Base-by-base conservation (phyloP, 345 rosid genomes). In the Crucihimalaya himalaica region DNA sequence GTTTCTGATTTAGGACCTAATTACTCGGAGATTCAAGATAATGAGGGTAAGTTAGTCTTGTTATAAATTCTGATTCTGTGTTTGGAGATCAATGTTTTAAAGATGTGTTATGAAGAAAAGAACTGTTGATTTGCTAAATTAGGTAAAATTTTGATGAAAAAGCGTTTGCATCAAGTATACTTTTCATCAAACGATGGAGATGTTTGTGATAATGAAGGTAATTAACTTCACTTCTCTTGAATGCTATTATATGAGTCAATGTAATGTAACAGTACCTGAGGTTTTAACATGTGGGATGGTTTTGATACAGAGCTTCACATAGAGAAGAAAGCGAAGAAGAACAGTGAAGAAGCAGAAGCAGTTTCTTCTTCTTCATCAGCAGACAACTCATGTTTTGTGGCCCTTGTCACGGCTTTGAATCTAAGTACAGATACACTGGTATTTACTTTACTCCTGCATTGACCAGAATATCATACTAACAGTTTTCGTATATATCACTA, bases 361-460 rank as follows among this genome's bases (percentile, higher is more conserved):
- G 19, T 2, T 57, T 70, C 37, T 11, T 48, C 54, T 42, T 40
- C 51, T 63, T 46, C 66, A 15, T 63, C 37, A 31, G 16, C 61
- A 25, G 37, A 54, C 14, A 35, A 39, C 14, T 68, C 63, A 1
- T 23, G 53, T 42, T 68, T 68, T 42, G 63, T 54, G 20, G 42
- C 54, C 4, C 11, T 13, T 52, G 52, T 68, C 51, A 68, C 72
- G 0, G n/a, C 51, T 68, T 25, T 23, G 1, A 40, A 13, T 35
- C 72, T 68, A n/a, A 11, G 28, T 18, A 25, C 25, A 23, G 72
- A 68, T 53, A 68, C 25, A 39, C 13, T 68, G 72, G 72, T 68
- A 5, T 23, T 48, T 68, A n/a, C 7, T 16, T 29, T 16, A 27
- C 37, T 31, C 40, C 12, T 32, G 20, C n/a, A 65, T 29, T 47